A percentile compares a stretch with the other conserved stretches of the same genome.
These are phyloP conservation scores for Trichoderma semiorbis DNA, from an alignment of 2,329 filamentous ascomycete genomes.

Conservation along the genomic window DNA sequence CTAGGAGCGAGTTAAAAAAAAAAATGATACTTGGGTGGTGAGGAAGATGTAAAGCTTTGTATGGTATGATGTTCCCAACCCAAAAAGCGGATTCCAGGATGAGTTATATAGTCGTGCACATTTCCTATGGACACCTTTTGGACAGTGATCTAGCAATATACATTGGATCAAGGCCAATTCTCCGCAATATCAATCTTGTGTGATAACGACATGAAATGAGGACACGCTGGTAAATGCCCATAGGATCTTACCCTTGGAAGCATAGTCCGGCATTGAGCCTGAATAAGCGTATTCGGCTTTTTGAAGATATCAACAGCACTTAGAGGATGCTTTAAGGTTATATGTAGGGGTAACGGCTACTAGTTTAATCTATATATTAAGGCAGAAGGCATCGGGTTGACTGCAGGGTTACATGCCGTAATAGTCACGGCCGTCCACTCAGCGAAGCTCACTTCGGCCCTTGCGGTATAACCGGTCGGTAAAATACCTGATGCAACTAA, in stretches of 20 bases:
- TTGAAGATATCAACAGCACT: background rate
- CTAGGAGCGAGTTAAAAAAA: background rate
- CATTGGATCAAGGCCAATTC: background rate
- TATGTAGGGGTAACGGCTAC: background rate
- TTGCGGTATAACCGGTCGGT: constrained; percentile 7
- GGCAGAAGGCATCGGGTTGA: background rate
- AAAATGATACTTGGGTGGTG: background rate
- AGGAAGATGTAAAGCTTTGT: background rate
- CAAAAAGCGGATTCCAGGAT: background rate
- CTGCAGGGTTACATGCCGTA: background rate
- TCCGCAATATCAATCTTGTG: background rate
- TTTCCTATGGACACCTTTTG: background rate
- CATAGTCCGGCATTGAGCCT: background rate
- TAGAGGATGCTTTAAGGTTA: background rate
- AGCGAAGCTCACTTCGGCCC: background rate
- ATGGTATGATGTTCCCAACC: background rate
- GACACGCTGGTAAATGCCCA: background rate
- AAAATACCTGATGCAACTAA: background rate
- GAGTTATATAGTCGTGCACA: background rate
- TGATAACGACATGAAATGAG: background rate
- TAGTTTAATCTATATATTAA: background rate
- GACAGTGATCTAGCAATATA: background rate
- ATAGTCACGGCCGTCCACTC: background rate
- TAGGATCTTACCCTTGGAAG: background rate
- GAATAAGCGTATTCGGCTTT: background rate